Base-by-base conservation (phyloP, 2,329 filamentous ascomycete genomes). In the Whalleya microplaca region DNA sequence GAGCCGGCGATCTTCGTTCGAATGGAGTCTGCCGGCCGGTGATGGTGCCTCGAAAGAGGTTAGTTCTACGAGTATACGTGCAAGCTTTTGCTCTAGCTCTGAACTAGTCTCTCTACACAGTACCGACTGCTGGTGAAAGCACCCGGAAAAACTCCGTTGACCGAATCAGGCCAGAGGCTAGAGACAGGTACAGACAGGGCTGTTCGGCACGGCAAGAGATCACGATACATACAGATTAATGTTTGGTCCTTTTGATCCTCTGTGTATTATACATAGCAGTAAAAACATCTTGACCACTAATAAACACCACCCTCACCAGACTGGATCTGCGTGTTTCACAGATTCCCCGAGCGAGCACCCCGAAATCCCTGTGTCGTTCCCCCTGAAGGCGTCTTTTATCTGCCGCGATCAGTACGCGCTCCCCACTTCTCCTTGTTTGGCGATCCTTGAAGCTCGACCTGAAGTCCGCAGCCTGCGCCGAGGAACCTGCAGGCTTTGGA, bases 11-110 rank as follows among this genome's bases (percentile, higher is more conserved):
- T 73, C 70, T 66, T 70, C 64, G 63, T 71, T 68, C 65, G 58
- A 72, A 72, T 71, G 69, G 72, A 69, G 68, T 59, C 66, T 73
- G 62, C 66, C 67, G 65, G 65, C 68, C 74, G 74, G 74, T 66
- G 67, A 55, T 64, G 62, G 61, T 68, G 69, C 65, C 73, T 73
- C 41, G 64, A 76, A 74, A 53, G 47, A 69, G 73, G 56, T 66
- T 74, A 73, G 65, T 52, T 59, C 48, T 50, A 57, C 58, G 61
- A 56, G 61, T 55, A 59, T 59, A 68, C 63, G 44, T 51, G 55
- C 29, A 53, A 44, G 56, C 58, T 56, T 21, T 14, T 14, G 6
- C 16, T 4, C 14, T 45, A 45, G 21, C 16, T 45, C 8, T 23
- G 32, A 45, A 27, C 2, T 45, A 45, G 19, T 4, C 12, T 37